These are phyloP conservation scores for Fusarium siculi DNA, from an alignment of 2,329 filamentous ascomycete genomes.

Conservation along the genomic window DNA sequence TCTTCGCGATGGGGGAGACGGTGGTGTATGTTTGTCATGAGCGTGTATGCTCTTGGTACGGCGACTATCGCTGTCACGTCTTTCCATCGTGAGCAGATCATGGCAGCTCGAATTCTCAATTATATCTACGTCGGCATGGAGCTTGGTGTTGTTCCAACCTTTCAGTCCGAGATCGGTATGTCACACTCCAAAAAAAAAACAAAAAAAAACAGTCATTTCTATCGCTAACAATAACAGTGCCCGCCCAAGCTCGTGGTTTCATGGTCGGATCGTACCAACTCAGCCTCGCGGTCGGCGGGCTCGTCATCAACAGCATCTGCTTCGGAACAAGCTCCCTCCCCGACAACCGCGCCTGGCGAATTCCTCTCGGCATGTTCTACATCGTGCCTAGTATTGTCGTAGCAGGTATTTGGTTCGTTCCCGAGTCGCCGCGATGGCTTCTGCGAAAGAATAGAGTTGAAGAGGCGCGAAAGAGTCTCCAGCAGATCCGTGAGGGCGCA, in stretches of 20 bases:
- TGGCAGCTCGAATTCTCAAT: slow-evolving; percentile 38
- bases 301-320: slow-evolving; percentile 42
- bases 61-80: slow-evolving; percentile 38
- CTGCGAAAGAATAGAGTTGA: slow-evolving; percentile 29
- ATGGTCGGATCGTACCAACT: slow-evolving; percentile 51
- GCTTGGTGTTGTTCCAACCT: slow-evolving; percentile 47
- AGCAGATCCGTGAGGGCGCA: slow-evolving; percentile 13
- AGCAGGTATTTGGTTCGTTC: slow-evolving; percentile 33
- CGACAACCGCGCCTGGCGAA: slow-evolving; percentile 37
- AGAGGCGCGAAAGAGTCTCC: slow-evolving; percentile 23
- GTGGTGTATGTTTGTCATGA: slow-evolving; percentile 51
- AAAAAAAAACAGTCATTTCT: fast-evolving
- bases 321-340: slow-evolving; percentile 32
- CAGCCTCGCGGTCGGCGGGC: slow-evolving; percentile 41
- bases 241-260: slow-evolving; percentile 46
- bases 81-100: slow-evolving; percentile 29
- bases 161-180: slow-evolving; percentile 48
- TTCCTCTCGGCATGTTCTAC: slow-evolving; percentile 39
- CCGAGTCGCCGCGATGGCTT: slow-evolving; percentile 43
- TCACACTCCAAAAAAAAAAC: no score
- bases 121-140: slow-evolving; percentile 42
- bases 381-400: slow-evolving; percentile 31
- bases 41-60: slow-evolving; percentile 45
- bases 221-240: slow-evolving; percentile 23
- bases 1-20: slow-evolving; percentile 40